These are phyloP conservation scores for Crithidia expoeki DNA, from an alignment of 208 protist species.

Conservation along the genomic window DNA sequence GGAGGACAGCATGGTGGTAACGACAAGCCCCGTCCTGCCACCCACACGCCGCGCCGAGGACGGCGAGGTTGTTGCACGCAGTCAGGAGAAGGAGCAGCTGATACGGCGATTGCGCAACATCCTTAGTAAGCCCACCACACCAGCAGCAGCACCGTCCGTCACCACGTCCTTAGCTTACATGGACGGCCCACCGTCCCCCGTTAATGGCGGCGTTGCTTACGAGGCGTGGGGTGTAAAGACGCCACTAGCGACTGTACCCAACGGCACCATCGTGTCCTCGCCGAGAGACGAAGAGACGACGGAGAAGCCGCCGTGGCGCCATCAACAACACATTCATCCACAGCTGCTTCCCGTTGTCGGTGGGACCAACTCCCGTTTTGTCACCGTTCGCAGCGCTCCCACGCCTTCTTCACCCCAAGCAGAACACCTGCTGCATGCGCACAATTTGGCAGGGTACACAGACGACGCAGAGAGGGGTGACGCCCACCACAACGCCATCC, in stretches of 20 bases:
- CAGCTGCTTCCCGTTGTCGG: background rate
- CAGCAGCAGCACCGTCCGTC: background rate
- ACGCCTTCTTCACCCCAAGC: background rate
- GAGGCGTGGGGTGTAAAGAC: background rate
- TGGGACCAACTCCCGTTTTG: background rate
- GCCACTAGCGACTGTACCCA: background rate
- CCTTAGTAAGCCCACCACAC: slow-evolving; percentile 7
- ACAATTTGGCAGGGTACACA: background rate
- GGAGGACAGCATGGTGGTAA: background rate
- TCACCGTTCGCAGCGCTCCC: background rate
- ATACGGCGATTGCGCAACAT: slow-evolving; percentile 26
- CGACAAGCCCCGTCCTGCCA: background rate
- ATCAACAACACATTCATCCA: too few species aligned
- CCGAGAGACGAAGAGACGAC: background rate
- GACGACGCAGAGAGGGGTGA: background rate
- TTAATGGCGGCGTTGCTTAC: background rate
- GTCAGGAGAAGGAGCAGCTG: slow-evolving; percentile 20
- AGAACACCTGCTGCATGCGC: background rate
- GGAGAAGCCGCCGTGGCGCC: background rate
- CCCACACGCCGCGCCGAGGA: background rate
- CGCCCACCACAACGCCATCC: background rate
- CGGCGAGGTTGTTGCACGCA: slow-evolving; percentile 1
- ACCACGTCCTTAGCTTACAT: slow-evolving; percentile 1
- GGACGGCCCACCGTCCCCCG: background rate
- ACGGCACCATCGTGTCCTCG: background rate